phyloP scores from a whole-genome alignment of 2,329 filamentous ascomycete species.

The Onygenales sp. region DNA sequence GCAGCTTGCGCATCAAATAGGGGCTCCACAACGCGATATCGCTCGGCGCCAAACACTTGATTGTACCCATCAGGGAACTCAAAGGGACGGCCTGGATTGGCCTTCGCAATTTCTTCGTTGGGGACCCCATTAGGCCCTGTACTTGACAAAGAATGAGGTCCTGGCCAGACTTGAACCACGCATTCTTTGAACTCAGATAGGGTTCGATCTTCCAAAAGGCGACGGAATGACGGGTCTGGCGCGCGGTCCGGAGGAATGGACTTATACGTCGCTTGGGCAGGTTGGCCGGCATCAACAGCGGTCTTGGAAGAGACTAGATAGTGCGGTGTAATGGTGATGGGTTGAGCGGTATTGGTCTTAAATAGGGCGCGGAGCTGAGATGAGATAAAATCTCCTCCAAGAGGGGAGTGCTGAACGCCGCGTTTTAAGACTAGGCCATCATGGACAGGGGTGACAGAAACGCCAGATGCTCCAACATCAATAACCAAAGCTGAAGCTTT shows the following conservation, averaged over 20 bases:
- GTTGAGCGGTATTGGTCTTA: slow-evolving; percentile 54
- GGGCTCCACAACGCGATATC: slow-evolving; percentile 77
- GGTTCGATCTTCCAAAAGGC: slow-evolving; percentile 83
- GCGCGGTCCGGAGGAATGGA: slow-evolving; percentile 53
- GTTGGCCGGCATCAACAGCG: slow-evolving; percentile 74
- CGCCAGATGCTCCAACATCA: slow-evolving; percentile 80
- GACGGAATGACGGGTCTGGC: slow-evolving; percentile 61
- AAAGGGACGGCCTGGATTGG: slow-evolving; percentile 72
- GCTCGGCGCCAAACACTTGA: slow-evolving; percentile 83
- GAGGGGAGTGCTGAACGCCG: slow-evolving; percentile 72
- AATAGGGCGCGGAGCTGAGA: slow-evolving; percentile 78
- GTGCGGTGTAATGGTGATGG: slow-evolving; percentile 69
- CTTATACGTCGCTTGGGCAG: slow-evolving; percentile 66
- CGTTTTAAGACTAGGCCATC: slow-evolving; percentile 92
- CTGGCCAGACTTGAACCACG: slow-evolving; percentile 86
- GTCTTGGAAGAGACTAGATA: slow-evolving; percentile 83
- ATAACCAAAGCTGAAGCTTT: slow-evolving; percentile 90
- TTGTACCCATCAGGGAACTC: slow-evolving; percentile 97
- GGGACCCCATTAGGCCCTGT: slow-evolving; percentile 43
- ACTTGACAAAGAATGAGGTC: slow-evolving; percentile 56
- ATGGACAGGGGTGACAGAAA: slow-evolving; percentile 81
- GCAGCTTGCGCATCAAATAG: slow-evolving; percentile 82
- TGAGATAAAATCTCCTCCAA: slow-evolving; percentile 84
- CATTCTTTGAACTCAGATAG: slow-evolving; percentile 96
- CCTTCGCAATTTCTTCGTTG: slow-evolving; percentile 68